Evolutionary conservation across 306 rosid genomes (phyloP).

Genomic region (Prunus mongolica): DNA sequence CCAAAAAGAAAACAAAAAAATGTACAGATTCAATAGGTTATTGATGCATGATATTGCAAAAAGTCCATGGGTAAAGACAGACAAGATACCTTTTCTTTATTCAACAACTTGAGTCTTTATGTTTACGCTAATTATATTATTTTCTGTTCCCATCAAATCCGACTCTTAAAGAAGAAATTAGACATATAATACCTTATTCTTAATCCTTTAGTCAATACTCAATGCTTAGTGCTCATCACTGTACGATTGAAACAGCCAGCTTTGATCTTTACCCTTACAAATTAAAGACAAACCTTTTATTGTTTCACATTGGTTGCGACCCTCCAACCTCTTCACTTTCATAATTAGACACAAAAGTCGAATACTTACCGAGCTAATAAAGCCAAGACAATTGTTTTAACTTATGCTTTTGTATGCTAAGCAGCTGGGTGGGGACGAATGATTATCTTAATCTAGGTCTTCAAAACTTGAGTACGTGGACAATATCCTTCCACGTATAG

Average conservation of each 20-base stretch:
- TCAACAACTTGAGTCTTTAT: slow-evolving; percentile 4
- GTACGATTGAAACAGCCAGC: slow-evolving; percentile 31
- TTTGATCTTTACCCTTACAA: not conserved
- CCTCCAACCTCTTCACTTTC: slow-evolving; percentile 36
- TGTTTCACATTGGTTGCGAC: slow-evolving; percentile 19
- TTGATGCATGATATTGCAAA: not conserved
- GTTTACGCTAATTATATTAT: not conserved
- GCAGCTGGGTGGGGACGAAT: slow-evolving; percentile 28
- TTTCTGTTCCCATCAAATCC: slow-evolving; percentile 22
- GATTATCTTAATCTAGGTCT: not conserved
- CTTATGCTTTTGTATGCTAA: slow-evolving; percentile 23
- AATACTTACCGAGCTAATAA: slow-evolving; percentile 45
- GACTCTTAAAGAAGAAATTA: slow-evolving; percentile 17
- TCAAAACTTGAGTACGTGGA: slow-evolving; percentile 18
- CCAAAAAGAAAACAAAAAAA: not conserved
- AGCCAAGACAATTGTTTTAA: slow-evolving; percentile 33
- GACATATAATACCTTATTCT: slow-evolving; percentile 9
- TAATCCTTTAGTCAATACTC: slow-evolving; percentile 19
- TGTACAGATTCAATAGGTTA: not conserved
- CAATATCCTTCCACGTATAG: slow-evolving; percentile 29
- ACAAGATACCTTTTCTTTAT: slow-evolving; percentile 6
- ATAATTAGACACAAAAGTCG: slow-evolving; percentile 43
- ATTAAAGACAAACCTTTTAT: slow-evolving; percentile 16
- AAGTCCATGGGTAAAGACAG: not conserved
- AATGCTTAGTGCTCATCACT: slow-evolving; percentile 30